Conservation (phyloP, 108 stramenopile genomes). For the Schizochytrium sp. region DNA sequence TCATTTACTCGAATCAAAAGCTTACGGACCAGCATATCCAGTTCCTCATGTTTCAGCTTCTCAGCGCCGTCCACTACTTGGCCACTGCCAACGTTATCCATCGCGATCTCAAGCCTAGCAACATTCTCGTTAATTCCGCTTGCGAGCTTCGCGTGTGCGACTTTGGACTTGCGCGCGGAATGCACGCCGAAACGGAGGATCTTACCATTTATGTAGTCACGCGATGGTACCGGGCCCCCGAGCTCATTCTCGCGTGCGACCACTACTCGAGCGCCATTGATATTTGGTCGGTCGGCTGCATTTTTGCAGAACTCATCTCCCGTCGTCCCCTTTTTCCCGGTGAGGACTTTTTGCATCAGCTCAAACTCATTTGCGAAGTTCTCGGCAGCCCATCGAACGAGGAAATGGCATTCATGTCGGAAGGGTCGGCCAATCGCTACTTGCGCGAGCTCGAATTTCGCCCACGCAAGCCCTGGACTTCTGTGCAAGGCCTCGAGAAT, state of each 20-base stretch:
- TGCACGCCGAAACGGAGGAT: conserved; percentile 31
- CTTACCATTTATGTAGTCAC: conserved; percentile 97
- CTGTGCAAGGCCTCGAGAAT: conserved; percentile 25
- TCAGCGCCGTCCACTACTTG: conserved; percentile 22
- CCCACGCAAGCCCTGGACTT: conserved; percentile 40
- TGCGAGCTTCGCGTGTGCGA: conserved; percentile 50
- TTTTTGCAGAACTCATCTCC: conserved; percentile 86
- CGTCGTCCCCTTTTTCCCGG: conserved; percentile 82
- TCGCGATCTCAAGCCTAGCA: conserved; percentile 41
- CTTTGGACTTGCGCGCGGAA: conserved; percentile 46
- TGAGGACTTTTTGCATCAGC: conserved; percentile 86
- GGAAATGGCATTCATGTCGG: conserved; percentile 56
- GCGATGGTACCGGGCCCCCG: conserved; percentile 97
- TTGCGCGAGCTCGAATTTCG: conserved; percentile 61
- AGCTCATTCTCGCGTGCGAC: conserved; percentile 68
- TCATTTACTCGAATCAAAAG: conserved; percentile 43
- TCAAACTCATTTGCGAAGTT: conserved; percentile 80
- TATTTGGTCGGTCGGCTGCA: conserved; percentile 76
- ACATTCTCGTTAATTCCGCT: conserved; percentile 34
- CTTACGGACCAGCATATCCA: conserved; percentile 21
- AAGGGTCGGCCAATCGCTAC: conserved; percentile 61
- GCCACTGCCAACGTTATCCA: conserved; percentile 32
- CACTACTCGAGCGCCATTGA: conserved; percentile 42
- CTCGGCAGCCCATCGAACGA: conserved; percentile 70
- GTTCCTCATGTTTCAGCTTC: conserved; percentile 28